Conservation (phyloP, 352 stramenopile genomes). For the Pythium aquatile region DNA sequence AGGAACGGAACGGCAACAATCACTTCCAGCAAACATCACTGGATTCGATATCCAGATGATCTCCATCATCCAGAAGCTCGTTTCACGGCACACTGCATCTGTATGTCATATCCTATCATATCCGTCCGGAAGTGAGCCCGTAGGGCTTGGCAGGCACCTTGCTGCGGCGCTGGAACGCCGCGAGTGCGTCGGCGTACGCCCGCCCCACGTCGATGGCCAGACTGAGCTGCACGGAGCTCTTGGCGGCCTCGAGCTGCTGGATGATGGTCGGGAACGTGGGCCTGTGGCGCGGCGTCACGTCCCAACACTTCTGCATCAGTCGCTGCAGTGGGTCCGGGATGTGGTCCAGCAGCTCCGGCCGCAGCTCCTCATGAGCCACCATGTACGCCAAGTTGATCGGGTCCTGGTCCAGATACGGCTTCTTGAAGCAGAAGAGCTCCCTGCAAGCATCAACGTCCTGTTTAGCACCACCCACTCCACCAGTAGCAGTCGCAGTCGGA, state of each 20-base stretch:
- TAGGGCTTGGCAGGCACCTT: conserved; percentile 46
- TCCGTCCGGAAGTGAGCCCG: conserved; percentile 51
- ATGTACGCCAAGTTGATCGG: conserved; percentile 78
- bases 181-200: conserved; percentile 43
- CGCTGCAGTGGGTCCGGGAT: conserved; percentile 66
- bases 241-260: conserved; percentile 59
- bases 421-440: conserved; percentile 84
- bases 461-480: too few relatives aligned
- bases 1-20: neutral
- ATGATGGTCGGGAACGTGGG: conserved; percentile 61
- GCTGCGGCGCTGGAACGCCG: conserved; percentile 27
- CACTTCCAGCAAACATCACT: neutral
- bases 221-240: conserved; percentile 45
- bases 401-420: conserved; percentile 77
- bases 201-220: conserved; percentile 57
- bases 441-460: conserved; percentile 21
- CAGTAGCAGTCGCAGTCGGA: neutral
- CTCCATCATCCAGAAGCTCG: neutral
- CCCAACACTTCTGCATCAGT: conserved; percentile 70
- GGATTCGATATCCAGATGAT: neutral
- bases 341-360: conserved; percentile 53
- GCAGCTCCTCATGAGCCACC: conserved; percentile 73
- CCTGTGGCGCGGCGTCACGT: conserved; percentile 48
- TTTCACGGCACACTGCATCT: neutral
- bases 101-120: conserved; percentile 26